Conservation (phyloP, 257 asterid species). For the Penstemon davidsonii region DNA sequence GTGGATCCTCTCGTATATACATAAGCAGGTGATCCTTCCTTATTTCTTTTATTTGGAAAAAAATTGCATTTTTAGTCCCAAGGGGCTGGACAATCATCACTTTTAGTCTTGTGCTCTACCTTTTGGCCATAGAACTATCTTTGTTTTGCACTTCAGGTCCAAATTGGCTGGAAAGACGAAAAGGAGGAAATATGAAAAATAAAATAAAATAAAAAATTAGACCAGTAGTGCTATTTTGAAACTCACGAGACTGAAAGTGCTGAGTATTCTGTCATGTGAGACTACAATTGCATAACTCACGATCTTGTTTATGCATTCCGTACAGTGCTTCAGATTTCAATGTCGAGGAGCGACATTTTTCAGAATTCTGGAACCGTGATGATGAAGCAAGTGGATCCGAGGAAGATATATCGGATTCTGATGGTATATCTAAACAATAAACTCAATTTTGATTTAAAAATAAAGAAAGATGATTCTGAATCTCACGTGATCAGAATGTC, state of each 20-base stretch:
- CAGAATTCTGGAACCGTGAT: constrained; percentile 92
- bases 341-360: constrained; percentile 40
- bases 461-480: background rate
- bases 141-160: no score
- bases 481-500: constrained; percentile 10
- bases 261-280: no score
- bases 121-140: no score
- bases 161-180: no score
- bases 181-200: no score
- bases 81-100: no score
- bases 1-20: constrained; percentile 62
- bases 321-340: constrained; percentile 53
- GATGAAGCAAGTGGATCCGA: constrained; percentile 81
- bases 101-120: no score
- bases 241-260: no score
- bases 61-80: no score
- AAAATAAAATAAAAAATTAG: no score
- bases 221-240: no score
- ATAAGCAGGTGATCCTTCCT: constrained; percentile 68
- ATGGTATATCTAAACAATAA: constrained; percentile 52
- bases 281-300: no score
- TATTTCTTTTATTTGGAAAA: constrained; percentile 13
- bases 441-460: constrained; percentile 9
- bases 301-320: constrained; percentile 13
- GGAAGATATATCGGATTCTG: constrained; percentile 91